phyloP scores from a whole-genome alignment of 331 rosid species.

The Acacia concinna region DNA sequence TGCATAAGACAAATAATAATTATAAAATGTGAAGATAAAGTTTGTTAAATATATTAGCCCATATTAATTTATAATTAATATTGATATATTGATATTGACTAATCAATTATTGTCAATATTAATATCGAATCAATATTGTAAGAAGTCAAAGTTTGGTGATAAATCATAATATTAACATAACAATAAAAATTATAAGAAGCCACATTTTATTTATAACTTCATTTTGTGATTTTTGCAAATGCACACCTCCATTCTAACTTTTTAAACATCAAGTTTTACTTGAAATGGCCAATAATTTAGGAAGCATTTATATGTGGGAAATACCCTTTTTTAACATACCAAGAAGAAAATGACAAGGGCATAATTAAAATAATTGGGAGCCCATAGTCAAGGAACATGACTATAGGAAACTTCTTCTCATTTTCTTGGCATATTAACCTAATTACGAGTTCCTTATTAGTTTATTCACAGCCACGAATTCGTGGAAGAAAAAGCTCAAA shows the following conservation, averaged over 20 bases:
- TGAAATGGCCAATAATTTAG: neutral
- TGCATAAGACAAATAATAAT: neutral
- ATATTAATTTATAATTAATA: too few species aligned
- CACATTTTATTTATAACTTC: neutral
- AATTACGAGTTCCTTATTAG: slow-evolving; percentile 34
- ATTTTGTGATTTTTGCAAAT: neutral
- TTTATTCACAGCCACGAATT: slow-evolving; percentile 29
- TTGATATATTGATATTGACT: too few species aligned
- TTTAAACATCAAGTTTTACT: neutral
- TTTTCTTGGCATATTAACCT: neutral
- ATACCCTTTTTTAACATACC: neutral
- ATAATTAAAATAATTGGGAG: slow-evolving; percentile 1
- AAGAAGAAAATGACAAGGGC: neutral
- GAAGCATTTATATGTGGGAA: neutral
- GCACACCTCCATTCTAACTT: neutral
- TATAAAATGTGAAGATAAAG: too few species aligned
- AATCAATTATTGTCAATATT: too few species aligned
- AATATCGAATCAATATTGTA: neutral
- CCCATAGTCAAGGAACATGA: slow-evolving; percentile 30
- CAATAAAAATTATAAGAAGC: neutral
- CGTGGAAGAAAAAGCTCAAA: slow-evolving; percentile 42
- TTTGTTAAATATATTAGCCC: neutral
- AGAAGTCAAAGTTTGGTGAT: neutral
- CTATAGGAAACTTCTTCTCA: slow-evolving; percentile 36
- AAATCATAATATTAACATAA: neutral